Evolutionary conservation across 164 flowering plant species (phyloP), one percentile per base, ranked within the genome.

Genomic region (Kingdonia uniflora): DNA sequence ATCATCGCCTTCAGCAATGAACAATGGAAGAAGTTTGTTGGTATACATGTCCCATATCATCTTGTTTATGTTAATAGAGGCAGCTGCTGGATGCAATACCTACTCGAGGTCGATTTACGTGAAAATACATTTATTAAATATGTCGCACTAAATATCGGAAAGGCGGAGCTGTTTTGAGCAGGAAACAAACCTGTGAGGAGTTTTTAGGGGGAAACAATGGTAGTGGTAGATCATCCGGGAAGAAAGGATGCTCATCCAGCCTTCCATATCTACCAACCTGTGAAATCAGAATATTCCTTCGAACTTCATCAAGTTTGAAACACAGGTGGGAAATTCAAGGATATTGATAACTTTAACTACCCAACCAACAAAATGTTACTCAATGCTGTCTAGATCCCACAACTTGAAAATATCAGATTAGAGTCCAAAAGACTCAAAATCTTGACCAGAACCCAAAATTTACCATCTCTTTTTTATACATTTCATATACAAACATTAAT

Each of bases 191-290:
- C 72, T 65, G 67, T 10, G 80, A 53, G 51, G 62, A 57, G 10
- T 68, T 65, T 24, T 42, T 43, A 42, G 69, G 51, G 1, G 74
- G 76, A 39, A 78, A 52, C 19, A 78, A 7, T 0, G 90, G 67
- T 19, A 48, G 17, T 17, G 95, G 89, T 51, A 87, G 60, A 57
- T 66, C 48, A 33, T 81, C 75, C 0, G 92, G 89, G 70, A 90
- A 91, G 72, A 91, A 85, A 14, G 97, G 80, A 57, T 70, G 60
- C 64, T 91, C 97, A 65, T 85, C 95, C 10, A 84, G 87, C 53
- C 68, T 77, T 53, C 64, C 67, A 67, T 80, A 90, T 71, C 91
- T 76, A 19, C 97, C 97, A 26, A 59, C 69, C 89, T 82, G 70
- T 23, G 51, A 14, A 14, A 16, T 41, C 35, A 29, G 35, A 8